phyloP scores from a whole-genome alignment of 2,329 filamentous ascomycete genomes.

The Microascus cirrosus region DNA sequence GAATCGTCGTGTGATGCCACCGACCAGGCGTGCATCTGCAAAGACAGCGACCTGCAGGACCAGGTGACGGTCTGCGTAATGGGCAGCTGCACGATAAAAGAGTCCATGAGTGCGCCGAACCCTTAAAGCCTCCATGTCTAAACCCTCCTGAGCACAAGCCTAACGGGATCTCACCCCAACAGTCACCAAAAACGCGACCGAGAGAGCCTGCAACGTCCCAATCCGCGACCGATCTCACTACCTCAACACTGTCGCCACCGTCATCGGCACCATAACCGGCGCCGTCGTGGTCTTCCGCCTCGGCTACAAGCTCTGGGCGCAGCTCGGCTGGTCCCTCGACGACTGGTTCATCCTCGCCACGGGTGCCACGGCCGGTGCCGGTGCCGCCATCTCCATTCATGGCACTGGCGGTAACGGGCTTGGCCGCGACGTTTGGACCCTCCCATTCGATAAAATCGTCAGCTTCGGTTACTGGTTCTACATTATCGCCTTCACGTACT shows the following conservation, averaged over 20 bases:
- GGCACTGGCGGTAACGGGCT: constrained; percentile 22
- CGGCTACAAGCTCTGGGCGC: constrained; percentile 17
- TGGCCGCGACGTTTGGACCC: constrained; percentile 33
- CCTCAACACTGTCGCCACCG: constrained; percentile 17
- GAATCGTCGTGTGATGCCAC: constrained; percentile 10
- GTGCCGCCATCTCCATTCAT: constrained; percentile 16
- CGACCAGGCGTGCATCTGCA: constrained; percentile 13
- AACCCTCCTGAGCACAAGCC: too few relatives aligned
- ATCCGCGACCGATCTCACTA: constrained; percentile 17
- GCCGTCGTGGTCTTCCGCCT: constrained; percentile 26
- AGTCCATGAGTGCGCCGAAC: constrained; percentile 8
- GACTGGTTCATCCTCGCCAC: constrained; percentile 21
- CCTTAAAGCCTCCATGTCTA: neutral
- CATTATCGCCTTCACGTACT: constrained; percentile 27
- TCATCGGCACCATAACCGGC: constrained; percentile 20
- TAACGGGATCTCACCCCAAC: neutral
- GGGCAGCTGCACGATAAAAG: constrained; percentile 10
- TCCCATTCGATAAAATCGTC: constrained; percentile 25
- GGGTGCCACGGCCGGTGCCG: constrained; percentile 15
- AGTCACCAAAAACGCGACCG: constrained; percentile 14
- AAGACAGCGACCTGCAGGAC: constrained; percentile 8
- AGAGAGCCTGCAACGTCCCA: constrained; percentile 13
- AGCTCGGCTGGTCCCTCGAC: constrained; percentile 18
- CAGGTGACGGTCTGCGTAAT: constrained; percentile 11
- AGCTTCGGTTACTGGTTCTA: constrained; percentile 26